A percentile compares a stretch with the other conserved stretches of the same genome.
phyloP scores from a whole-genome alignment of 1,284 basidiomycete species.

The Sanghuangporus baumii region DNA sequence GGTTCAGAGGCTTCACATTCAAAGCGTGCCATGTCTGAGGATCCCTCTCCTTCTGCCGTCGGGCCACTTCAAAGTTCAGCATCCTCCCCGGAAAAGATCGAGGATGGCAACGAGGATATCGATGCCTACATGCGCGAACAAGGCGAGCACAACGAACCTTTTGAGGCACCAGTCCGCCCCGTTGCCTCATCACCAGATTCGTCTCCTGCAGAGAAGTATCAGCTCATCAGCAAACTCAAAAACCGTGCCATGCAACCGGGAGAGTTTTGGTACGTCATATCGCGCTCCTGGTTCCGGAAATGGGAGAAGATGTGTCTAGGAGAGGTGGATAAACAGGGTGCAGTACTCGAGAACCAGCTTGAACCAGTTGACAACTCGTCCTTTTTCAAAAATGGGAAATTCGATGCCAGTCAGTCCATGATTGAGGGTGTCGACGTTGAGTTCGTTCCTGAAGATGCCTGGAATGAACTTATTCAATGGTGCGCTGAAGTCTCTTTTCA shows the following conservation, averaged over 20 bases:
- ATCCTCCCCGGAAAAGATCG: conserved; percentile 31
- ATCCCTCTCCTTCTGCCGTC: conserved; percentile 29
- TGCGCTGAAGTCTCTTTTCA: conserved; percentile 30
- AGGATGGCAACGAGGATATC: conserved; percentile 38
- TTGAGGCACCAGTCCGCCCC: conserved; percentile 21
- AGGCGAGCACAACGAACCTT: conserved; percentile 38
- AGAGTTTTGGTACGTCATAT: conserved; percentile 76
- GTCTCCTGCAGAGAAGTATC: conserved; percentile 40
- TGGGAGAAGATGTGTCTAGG: conserved; percentile 71
- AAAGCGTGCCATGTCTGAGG: conserved; percentile 67
- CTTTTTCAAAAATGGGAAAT: conserved; percentile 51
- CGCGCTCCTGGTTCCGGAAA: conserved; percentile 64
- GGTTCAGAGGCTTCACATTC: conserved; percentile 50
- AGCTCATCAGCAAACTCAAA: conserved; percentile 43
- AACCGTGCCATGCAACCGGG: conserved; percentile 49
- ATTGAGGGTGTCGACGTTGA: conserved; percentile 74
- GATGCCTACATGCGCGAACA: conserved; percentile 72
- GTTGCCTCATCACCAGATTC: conserved; percentile 20
- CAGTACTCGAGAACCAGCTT: conserved; percentile 53
- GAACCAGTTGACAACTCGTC: conserved; percentile 71
- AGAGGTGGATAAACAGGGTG: conserved; percentile 58
- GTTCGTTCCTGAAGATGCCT: conserved; percentile 69
- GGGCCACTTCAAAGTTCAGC: conserved; percentile 4
- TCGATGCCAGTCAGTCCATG: conserved; percentile 36
- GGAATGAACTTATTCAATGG: conserved; percentile 67